Evolutionary conservation across 1,284 basidiomycete species (phyloP).

Genomic region (Vanrija humicola): DNA sequence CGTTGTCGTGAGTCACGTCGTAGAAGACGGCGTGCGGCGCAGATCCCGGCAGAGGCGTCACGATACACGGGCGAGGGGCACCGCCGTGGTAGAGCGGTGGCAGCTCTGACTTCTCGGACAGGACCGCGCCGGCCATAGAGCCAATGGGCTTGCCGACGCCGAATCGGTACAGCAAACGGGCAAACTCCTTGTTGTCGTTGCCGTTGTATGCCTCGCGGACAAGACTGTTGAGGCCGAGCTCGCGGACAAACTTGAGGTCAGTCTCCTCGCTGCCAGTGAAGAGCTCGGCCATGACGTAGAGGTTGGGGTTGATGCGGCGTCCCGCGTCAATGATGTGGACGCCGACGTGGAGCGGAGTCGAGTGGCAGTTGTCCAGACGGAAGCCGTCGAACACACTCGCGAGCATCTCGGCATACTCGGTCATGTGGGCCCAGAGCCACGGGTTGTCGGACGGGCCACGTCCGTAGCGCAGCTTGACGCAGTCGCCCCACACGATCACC

Average conservation of each 20-base stretch:
- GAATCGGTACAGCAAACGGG: slow-evolving; percentile 75
- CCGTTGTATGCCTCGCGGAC: slow-evolving; percentile 90
- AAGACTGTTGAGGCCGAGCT: slow-evolving; percentile 84
- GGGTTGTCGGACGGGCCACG: slow-evolving; percentile 72
- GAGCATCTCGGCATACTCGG: slow-evolving; percentile 72
- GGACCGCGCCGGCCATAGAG: slow-evolving; percentile 84
- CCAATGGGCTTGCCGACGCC: slow-evolving; percentile 75
- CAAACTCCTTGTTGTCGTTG: slow-evolving; percentile 79
- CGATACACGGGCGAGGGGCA: slow-evolving; percentile 64
- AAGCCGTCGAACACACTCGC: slow-evolving; percentile 88
- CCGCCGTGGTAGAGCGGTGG: slow-evolving; percentile 69
- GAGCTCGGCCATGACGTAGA: slow-evolving; percentile 94
- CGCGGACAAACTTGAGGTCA: slow-evolving; percentile 84
- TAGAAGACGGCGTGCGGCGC: slow-evolving; percentile 86
- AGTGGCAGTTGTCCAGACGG: slow-evolving; percentile 97
- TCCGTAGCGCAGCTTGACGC: slow-evolving; percentile 95
- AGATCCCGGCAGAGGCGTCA: slow-evolving; percentile 77
- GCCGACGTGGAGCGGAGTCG: slow-evolving; percentile 92
- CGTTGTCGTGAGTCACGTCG: slow-evolving; percentile 94
- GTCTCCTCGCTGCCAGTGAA: slow-evolving; percentile 95
- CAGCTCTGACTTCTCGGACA: slow-evolving; percentile 70
- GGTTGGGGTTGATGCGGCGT: slow-evolving; percentile 77
- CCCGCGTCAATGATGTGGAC: slow-evolving; percentile 86
- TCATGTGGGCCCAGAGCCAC: slow-evolving; percentile 94
- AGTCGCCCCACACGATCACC: slow-evolving; percentile 96